Evolutionary conservation across 2,329 filamentous ascomycete genomes (phyloP), one percentile per base, ranked within the genome.

Genomic region (Verticillium isaacii): DNA sequence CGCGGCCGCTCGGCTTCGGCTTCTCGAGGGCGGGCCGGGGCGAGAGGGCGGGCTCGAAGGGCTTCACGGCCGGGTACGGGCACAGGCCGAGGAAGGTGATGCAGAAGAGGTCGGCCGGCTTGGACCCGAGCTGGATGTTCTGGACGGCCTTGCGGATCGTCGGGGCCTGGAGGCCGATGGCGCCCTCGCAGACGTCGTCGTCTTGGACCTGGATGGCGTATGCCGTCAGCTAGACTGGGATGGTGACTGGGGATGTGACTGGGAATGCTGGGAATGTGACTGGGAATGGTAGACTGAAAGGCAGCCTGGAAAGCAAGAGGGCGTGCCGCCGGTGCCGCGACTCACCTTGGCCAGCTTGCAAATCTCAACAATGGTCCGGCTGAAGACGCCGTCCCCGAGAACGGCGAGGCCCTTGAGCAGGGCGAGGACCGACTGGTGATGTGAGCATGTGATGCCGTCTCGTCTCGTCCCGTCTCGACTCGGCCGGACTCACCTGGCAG

Each of bases 21-120:
- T 80, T 75, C 15, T 62, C 66, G 17, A 68, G 67, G 17, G 70
- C 61, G 8, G 77, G 74, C 63, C 80, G 79, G 8, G 75, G 66
- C 14, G 82, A 79, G 56, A 85, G 78, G 2, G 72, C 15, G 12
- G 37, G 15, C 15, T 72, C 71, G 68, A 78, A 78, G 1, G 74
- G 63, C 15, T 76, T 72, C 14, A 84, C 74, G 2, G 72, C 68
- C 1, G 83, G 84, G 55, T 79, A 81, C 2, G 74, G 66, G 64
- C 85, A 87, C 2, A 84, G 74, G 0, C 84, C 83, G n/a, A 85
- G 71, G 60, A 86, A 71, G 5, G 80, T 79, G 32, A 79, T 74
- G 66, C 83, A 87, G 57, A 86, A 79, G 5, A 82, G 73, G 34
- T 80, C 70, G 23, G 83, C 78, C 0, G 82, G 81, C 61, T 76